Conservation (phyloP, 2,329 filamentous ascomycete species). For the Hypoxylon sp. region DNA sequence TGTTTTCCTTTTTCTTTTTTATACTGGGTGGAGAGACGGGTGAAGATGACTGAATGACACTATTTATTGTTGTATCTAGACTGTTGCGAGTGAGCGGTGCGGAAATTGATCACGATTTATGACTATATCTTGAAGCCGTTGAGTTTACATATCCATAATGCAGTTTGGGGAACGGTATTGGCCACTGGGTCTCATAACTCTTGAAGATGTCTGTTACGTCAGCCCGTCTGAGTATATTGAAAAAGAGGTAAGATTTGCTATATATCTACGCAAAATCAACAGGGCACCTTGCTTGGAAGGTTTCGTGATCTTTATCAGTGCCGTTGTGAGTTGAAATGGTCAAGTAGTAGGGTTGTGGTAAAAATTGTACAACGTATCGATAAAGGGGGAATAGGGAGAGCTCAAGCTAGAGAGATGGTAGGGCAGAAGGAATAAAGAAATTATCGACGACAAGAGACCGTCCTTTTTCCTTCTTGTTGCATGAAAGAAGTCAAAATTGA, state of each 20-base stretch:
- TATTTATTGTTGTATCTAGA: constrained; percentile 36
- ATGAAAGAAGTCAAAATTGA: no score
- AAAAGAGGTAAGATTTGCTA: background rate
- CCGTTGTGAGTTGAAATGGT: background rate
- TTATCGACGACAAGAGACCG: no score
- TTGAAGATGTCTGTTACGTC: background rate
- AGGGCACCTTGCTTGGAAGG: background rate
- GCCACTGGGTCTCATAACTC: no score
- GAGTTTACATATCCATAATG: background rate
- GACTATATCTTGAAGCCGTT: constrained; percentile 17
- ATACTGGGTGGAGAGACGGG: constrained; percentile 1
- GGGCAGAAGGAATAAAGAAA: no score
- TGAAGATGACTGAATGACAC: constrained; percentile 21
- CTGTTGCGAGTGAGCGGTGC: constrained; percentile 29
- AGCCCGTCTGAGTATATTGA: background rate
- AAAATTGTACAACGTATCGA: background rate
- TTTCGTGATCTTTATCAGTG: background rate
- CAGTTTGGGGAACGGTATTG: no score
- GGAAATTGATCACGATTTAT: constrained; percentile 43
- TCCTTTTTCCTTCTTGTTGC: no score
- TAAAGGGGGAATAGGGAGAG: no score
- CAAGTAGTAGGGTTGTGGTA: background rate
- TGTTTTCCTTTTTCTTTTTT: constrained; percentile 8
- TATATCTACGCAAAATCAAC: background rate
- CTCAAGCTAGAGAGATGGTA: no score